These are phyloP conservation scores for Salvia hispanica DNA, from an alignment of 257 asterid genomes.

Conservation along the genomic window DNA sequence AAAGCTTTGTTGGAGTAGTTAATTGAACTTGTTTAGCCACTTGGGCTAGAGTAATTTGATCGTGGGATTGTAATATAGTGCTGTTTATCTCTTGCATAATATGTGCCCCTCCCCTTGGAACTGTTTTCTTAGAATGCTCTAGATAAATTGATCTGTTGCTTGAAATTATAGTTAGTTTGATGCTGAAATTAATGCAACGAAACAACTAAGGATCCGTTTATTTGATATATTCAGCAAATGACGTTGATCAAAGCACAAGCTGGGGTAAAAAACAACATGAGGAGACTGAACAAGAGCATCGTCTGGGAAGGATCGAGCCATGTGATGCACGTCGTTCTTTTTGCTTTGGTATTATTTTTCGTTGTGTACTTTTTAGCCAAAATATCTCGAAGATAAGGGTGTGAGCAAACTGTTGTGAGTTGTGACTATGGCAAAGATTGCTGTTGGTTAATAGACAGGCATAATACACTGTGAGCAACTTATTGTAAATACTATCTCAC, in stretches of 20 bases:
- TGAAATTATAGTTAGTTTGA: neutral
- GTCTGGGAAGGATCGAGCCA: slow-evolving; percentile 65
- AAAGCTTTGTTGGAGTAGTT: slow-evolving; percentile 3
- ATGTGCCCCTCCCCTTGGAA: neutral
- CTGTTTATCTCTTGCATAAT: neutral
- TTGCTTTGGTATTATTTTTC: slow-evolving; percentile 61
- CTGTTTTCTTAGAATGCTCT: neutral
- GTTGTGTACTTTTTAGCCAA: slow-evolving; percentile 60
- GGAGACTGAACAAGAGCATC: slow-evolving; percentile 69
- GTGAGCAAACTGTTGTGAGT: neutral
- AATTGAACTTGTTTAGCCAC: neutral
- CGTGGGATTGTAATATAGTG: neutral
- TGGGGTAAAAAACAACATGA: slow-evolving; percentile 77
- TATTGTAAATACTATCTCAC: neutral
- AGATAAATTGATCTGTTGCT: neutral
- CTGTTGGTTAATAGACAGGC: neutral
- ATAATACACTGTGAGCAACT: neutral
- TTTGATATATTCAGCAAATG: slow-evolving; percentile 60
- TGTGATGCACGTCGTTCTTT: slow-evolving; percentile 72
- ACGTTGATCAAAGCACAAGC: slow-evolving; percentile 76
- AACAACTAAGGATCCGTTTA: neutral
- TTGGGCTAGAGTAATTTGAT: neutral
- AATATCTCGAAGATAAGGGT: slow-evolving; percentile 50
- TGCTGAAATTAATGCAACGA: neutral
- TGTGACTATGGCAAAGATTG: neutral